phyloP scores from a whole-genome alignment of 148 eudicot species.

The Silene latifolia region DNA sequence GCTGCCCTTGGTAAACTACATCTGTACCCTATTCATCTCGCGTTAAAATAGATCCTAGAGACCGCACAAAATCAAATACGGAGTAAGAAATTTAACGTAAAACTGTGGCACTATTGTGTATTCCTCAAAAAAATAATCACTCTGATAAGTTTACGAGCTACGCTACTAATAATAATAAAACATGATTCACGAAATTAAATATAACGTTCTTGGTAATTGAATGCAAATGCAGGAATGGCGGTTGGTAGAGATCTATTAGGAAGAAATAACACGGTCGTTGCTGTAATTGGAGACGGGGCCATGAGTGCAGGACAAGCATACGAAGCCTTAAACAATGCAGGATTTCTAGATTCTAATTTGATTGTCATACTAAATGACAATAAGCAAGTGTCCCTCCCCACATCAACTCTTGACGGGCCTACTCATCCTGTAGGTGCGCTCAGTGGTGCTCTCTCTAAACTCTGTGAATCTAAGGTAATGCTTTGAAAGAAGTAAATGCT shows the following conservation, averaged over 20 bases:
- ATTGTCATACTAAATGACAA: slow-evolving; percentile 68
- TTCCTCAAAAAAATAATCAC: no score
- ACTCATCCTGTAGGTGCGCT: slow-evolving; percentile 80
- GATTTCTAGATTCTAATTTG: slow-evolving; percentile 61
- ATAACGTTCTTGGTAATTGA: neutral
- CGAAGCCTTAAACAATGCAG: slow-evolving; percentile 81
- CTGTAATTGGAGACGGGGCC: slow-evolving; percentile 82
- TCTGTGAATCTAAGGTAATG: slow-evolving; percentile 39
- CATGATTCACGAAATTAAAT: no score
- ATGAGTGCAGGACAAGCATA: slow-evolving; percentile 92
- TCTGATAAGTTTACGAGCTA: no score
- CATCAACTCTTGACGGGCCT: slow-evolving; percentile 74
- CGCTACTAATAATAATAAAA: no score
- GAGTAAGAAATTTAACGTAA: no score
- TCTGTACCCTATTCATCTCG: neutral
- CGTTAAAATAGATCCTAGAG: no score
- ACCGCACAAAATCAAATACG: no score
- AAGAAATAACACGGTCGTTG: slow-evolving; percentile 49
- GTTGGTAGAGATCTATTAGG: slow-evolving; percentile 73
- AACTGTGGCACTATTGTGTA: no score
- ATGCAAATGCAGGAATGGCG: slow-evolving; percentile 64
- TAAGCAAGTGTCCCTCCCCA: slow-evolving; percentile 72
- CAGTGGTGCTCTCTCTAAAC: slow-evolving; percentile 50
- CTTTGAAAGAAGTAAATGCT: no score
- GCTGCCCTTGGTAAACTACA: slow-evolving; percentile 63